Conservation (phyloP, 2,329 filamentous ascomycete species). For the Chaetoscypha palmicola region DNA sequence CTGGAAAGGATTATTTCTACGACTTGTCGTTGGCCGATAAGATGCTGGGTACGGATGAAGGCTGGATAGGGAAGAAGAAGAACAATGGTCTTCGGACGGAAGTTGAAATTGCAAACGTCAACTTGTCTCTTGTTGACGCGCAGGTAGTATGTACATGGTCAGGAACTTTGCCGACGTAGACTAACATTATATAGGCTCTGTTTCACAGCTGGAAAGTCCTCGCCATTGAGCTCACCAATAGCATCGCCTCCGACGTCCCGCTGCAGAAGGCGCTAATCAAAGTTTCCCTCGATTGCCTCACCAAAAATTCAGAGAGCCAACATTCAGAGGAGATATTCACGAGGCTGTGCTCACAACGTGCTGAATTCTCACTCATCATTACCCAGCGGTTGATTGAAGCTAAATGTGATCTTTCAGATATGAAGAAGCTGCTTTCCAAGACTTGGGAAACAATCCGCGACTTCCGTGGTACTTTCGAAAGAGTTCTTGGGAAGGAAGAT, state of each 20-base stretch:
- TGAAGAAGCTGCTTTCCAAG: slow-evolving; percentile 46
- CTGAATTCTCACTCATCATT: slow-evolving; percentile 74
- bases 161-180: no score
- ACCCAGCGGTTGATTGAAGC: slow-evolving; percentile 68
- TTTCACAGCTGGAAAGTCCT: slow-evolving; percentile 88
- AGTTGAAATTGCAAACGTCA: slow-evolving; percentile 79
- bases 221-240: slow-evolving; percentile 70
- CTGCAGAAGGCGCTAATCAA: slow-evolving; percentile 39
- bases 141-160: slow-evolving; percentile 78
- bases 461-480: slow-evolving; percentile 51
- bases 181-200: slow-evolving; percentile 51
- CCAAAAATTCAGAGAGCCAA: slow-evolving; percentile 65
- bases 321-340: slow-evolving; percentile 77
- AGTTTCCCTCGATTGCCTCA: slow-evolving; percentile 70
- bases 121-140: slow-evolving; percentile 85
- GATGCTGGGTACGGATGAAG: slow-evolving; percentile 68
- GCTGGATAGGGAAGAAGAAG: slow-evolving; percentile 63
- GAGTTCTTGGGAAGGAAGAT: slow-evolving; percentile 47
- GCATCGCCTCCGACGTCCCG: slow-evolving; percentile 28
- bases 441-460: slow-evolving; percentile 55
- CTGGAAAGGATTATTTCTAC: slow-evolving; percentile 79
- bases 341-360: slow-evolving; percentile 66
- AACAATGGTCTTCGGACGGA: slow-evolving; percentile 73
- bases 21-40: slow-evolving; percentile 67
- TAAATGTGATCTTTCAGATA: slow-evolving; percentile 41